Conservation (phyloP, 441 rosid genomes). For the Croton laevigatus region DNA sequence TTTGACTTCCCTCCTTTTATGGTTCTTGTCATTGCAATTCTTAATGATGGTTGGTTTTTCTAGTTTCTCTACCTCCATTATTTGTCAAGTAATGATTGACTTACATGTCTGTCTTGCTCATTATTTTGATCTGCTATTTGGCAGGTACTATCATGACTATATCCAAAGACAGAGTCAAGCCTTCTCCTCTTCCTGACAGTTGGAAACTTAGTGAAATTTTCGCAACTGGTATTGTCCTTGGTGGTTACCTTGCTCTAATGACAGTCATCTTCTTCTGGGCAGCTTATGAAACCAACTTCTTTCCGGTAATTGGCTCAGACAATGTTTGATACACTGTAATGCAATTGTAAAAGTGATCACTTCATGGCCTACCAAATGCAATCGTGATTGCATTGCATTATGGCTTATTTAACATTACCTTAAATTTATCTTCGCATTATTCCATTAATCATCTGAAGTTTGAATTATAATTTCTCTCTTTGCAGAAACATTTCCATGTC, state of each 20-base stretch:
- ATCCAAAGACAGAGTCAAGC: conserved; percentile 85
- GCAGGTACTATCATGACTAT: conserved; percentile 87
- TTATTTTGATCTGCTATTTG: background rate
- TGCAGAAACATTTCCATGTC: conserved; percentile 67
- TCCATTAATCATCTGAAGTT: background rate
- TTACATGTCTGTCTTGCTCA: conserved; percentile 4
- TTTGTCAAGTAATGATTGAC: background rate
- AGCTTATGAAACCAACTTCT: conserved; percentile 65
- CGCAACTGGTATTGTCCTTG: conserved; percentile 83
- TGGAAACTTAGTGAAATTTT: conserved; percentile 87
- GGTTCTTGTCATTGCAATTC: conserved; percentile 89
- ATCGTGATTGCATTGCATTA: no score
- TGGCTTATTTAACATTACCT: no score
- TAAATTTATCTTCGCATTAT: background rate
- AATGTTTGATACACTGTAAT: no score
- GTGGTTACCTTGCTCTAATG: conserved; percentile 73
- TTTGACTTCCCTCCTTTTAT: conserved; percentile 91
- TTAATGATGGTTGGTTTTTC: conserved; percentile 68
- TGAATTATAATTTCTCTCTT: conserved; percentile 5
- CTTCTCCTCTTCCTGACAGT: conserved; percentile 88
- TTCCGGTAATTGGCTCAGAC: conserved; percentile 40
- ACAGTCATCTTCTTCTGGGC: conserved; percentile 82
- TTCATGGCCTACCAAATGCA: no score
- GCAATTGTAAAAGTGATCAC: no score
- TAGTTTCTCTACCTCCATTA: background rate